These are phyloP conservation scores for Candida patagonica DNA, from an alignment of 805 yeast species.

Conservation along the genomic window DNA sequence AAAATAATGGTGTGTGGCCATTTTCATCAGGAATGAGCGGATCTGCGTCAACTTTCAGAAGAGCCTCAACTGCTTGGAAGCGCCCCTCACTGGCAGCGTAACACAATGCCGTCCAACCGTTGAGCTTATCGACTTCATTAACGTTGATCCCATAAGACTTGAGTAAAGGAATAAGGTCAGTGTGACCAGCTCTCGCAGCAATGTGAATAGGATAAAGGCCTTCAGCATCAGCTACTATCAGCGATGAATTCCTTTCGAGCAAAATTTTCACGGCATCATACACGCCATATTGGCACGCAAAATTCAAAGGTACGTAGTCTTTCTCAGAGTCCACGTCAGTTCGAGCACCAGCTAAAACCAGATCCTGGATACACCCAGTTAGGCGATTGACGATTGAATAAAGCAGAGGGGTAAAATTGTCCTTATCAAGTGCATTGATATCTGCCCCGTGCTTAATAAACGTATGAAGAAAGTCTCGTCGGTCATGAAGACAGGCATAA, in stretches of 20 bases:
- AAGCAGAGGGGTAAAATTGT: constrained; percentile 63
- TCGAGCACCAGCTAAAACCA: constrained; percentile 40
- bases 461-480: constrained; percentile 34
- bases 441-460: constrained; percentile 33
- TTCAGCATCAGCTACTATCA: constrained; percentile 62
- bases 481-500: constrained; percentile 59
- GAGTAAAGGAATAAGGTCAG: constrained; percentile 55
- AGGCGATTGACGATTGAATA: constrained; percentile 67
- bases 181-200: constrained; percentile 76
- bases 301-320: constrained; percentile 54
- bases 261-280: constrained; percentile 57
- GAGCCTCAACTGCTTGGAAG: constrained; percentile 53
- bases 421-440: constrained; percentile 31
- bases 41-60: constrained; percentile 67
- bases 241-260: constrained; percentile 35
- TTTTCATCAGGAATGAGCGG: constrained; percentile 65
- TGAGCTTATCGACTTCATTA: constrained; percentile 71
- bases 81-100: constrained; percentile 87
- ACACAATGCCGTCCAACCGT: constrained; percentile 90
- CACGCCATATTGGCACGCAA: constrained; percentile 83
- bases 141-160: constrained; percentile 50
- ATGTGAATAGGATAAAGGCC: constrained; percentile 81
- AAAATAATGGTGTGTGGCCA: constrained; percentile 69
- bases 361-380: constrained; percentile 41
- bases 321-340: constrained; percentile 31